Conservation (phyloP, 495 filamentous ascomycete genomes). For the Penicillium turbatum region DNA sequence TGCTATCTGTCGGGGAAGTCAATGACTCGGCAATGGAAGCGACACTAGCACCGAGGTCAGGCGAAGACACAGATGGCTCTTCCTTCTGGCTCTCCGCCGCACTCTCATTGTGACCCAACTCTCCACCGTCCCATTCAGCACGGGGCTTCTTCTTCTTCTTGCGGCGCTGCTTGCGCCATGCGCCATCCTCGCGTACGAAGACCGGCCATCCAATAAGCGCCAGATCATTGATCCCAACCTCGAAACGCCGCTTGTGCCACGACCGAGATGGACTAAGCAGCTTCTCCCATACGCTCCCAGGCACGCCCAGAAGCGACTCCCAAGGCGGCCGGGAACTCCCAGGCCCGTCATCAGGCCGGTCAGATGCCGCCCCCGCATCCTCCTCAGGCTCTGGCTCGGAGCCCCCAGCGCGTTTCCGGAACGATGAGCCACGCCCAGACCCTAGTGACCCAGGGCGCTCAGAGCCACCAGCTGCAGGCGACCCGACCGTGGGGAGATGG, state of each 20-base stretch:
- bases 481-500: conserved; percentile 23
- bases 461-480: conserved; percentile 30
- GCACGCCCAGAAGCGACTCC: conserved; percentile 74
- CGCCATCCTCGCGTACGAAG: conserved; percentile 78
- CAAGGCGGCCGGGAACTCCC: conserved; percentile 55
- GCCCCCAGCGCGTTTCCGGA: conserved; percentile 33
- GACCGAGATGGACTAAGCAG: conserved; percentile 72
- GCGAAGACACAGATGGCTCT: conserved; percentile 31
- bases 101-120: conserved; percentile 40
- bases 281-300: conserved; percentile 73
- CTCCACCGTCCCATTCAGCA: conserved; percentile 38
- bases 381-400: conserved; percentile 46
- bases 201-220: conserved; percentile 85
- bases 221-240: conserved; percentile 78
- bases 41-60: conserved; percentile 24
- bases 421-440: conserved; percentile 35
- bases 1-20: conserved; percentile 32
- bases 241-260: conserved; percentile 85
- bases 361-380: conserved; percentile 34
- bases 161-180: conserved; percentile 70
- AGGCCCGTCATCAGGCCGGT: conserved; percentile 53
- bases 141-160: conserved; percentile 55
- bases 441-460: conserved; percentile 41
- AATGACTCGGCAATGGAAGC: conserved; percentile 30
- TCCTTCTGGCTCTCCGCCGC: conserved; percentile 36